Evolutionary conservation across 2,329 filamentous ascomycete species (phyloP).

Genomic region (Tolypocladium guangdongense): DNA sequence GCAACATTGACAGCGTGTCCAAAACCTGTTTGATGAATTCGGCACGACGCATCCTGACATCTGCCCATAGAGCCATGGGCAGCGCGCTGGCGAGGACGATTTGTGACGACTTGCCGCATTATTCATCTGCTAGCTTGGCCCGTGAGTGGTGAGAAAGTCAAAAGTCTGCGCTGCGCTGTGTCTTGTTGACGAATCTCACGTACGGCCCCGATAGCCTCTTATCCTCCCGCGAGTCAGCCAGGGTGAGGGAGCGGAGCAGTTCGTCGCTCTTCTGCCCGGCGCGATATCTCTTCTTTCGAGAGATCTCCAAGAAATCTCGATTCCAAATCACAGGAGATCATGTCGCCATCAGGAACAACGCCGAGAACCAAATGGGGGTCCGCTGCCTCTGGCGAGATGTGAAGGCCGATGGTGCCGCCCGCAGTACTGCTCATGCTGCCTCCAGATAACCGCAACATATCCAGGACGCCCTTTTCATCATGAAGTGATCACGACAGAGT

Average conservation of each 20-base stretch:
- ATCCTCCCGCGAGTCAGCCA: conserved; percentile 28
- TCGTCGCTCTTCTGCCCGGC: conserved; percentile 7
- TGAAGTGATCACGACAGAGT: too few relatives aligned
- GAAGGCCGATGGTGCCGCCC: conserved; percentile 83
- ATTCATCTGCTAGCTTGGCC: conserved; percentile 9
- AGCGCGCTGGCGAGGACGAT: too few relatives aligned
- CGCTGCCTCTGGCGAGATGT: conserved; percentile 78
- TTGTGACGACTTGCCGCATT: neutral
- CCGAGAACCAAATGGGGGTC: conserved; percentile 67
- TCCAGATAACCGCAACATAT: conserved; percentile 78
- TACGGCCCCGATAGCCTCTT: conserved; percentile 39
- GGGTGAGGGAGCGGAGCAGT: neutral
- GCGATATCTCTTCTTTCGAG: conserved; percentile 54
- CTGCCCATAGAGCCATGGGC: neutral
- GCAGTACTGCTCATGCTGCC: conserved; percentile 78
- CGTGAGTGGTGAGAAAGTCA: conserved; percentile 44
- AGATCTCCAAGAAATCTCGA: conserved; percentile 53
- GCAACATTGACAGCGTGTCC: conserved; percentile 19
- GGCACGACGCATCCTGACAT: neutral
- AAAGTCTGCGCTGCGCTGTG: conserved; percentile 51
- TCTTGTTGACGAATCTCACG: conserved; percentile 48
- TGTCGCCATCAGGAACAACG: conserved; percentile 63
- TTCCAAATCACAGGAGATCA: conserved; percentile 67
- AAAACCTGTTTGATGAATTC: conserved; percentile 21
- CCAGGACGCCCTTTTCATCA: conserved; percentile 61